These are phyloP conservation scores for Lachnellula arida DNA, from an alignment of 2,329 filamentous ascomycete genomes.

Conservation along the genomic window DNA sequence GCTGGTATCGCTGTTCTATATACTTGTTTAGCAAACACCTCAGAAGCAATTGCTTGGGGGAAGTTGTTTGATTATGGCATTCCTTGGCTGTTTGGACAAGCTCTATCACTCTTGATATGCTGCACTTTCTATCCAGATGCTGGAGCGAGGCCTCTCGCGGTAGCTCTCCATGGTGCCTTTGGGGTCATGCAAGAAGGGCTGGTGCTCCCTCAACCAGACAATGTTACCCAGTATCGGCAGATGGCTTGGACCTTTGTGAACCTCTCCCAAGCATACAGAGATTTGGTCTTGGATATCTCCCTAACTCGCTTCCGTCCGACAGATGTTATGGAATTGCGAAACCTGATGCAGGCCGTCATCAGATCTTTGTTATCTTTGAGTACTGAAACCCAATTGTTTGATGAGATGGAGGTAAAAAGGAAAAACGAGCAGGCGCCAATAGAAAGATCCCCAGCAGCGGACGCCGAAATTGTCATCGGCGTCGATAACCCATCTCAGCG, in stretches of 20 bases:
- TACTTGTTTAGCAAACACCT: conserved; percentile 47
- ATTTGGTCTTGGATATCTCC: conserved; percentile 53
- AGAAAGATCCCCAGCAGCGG: background rate
- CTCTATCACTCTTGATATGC: conserved; percentile 46
- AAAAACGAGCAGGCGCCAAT: background rate
- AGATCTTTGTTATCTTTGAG: conserved; percentile 49
- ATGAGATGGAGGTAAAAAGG: conserved; percentile 23
- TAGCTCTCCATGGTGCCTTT: conserved; percentile 44
- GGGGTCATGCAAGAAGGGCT: conserved; percentile 41
- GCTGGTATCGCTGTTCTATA: conserved; percentile 53
- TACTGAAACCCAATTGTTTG: conserved; percentile 44
- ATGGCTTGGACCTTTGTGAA: conserved; percentile 50
- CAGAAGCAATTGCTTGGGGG: conserved; percentile 41
- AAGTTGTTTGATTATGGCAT: conserved; percentile 50
- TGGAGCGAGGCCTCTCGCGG: conserved; percentile 49
- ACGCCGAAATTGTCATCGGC: conserved; percentile 33
- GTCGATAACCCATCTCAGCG: conserved; percentile 29
- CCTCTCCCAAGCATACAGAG: conserved; percentile 51
- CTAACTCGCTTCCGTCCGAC: conserved; percentile 47
- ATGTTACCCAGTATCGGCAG: conserved; percentile 36
- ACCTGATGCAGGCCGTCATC: conserved; percentile 51
- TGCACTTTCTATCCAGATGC: conserved; percentile 48
- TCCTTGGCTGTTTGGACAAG: conserved; percentile 53
- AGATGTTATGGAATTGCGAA: conserved; percentile 47
- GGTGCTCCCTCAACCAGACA: conserved; percentile 35